A percentile compares a stretch with the other conserved stretches of the same genome.
Evolutionary conservation across 2,329 filamentous ascomycete species (phyloP).

Genomic region (Paraconiothyrium sp.): DNA sequence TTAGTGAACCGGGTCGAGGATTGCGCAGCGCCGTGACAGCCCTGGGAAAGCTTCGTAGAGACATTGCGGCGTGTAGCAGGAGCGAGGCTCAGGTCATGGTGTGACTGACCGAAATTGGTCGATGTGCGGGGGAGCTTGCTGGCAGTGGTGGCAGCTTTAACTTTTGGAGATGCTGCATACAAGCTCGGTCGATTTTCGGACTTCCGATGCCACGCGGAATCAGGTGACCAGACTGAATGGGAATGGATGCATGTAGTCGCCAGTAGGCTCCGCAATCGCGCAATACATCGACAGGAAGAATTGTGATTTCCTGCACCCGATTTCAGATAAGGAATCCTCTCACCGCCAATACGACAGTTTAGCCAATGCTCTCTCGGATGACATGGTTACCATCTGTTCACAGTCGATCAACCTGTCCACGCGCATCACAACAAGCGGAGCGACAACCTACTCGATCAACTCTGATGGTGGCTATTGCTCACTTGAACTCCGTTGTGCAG

Average conservation of each 20-base stretch:
- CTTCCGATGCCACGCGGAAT: constrained; percentile 3
- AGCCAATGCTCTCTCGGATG: too few species aligned
- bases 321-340: too few species aligned
- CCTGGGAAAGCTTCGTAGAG: constrained; percentile 37
- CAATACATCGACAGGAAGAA: not conserved
- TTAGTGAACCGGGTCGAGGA: constrained; percentile 16
- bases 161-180: constrained; percentile 8
- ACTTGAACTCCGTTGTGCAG: too few species aligned
- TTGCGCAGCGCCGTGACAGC: constrained; percentile 33
- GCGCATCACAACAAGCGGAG: too few species aligned
- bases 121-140: constrained; percentile 11
- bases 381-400: too few species aligned
- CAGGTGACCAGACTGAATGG: not conserved
- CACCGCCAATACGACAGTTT: too few species aligned
- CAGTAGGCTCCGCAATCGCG: not conserved
- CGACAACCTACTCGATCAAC: too few species aligned
- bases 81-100: constrained; percentile 25
- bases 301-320: not conserved
- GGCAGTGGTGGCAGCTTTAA: constrained; percentile 5
- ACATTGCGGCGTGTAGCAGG: constrained; percentile 35
- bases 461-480: too few species aligned
- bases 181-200: constrained; percentile 13
- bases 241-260: constrained; percentile 4
- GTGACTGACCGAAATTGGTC: constrained; percentile 16
- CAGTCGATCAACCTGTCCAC: too few species aligned